Base-by-base conservation (phyloP, 495 filamentous ascomycete genomes). In the Trichocladium antarcticum region DNA sequence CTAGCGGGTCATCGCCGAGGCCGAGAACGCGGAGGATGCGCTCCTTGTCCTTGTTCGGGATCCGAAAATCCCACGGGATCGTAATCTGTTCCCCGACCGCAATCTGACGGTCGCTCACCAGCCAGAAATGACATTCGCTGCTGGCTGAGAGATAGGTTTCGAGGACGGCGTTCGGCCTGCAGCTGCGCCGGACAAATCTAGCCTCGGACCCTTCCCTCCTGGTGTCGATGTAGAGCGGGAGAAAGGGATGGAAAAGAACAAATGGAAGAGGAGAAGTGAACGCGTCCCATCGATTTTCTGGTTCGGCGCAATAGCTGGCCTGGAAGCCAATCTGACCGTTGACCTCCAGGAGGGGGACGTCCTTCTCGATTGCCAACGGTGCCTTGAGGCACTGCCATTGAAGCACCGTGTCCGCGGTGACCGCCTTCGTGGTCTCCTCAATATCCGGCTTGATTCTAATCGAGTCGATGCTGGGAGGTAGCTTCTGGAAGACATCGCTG, bases 151-250 rank as follows among this genome's bases (percentile, higher is more conserved):
- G 76, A 53, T 84, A 82, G 0, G 87, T 89, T 49, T 86, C 87
- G 64, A 98, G 73, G 6, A 68, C 69, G 19, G 89, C 73, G 57
- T 96, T 98, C 2, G 92, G 85, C 42, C 74, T 78, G 64, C 92
- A 98, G 57, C 92, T 96, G 41, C 90, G 77, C 31, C 92, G 78
- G 16, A 88, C 77, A 60, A 88, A 96, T 24, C 92, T 83, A 40
- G 89, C 79, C 14, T 78, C 70, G 14, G 84, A 93, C 12, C 90
- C 92, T 69, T 89, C 85, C 50, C 74, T 74, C 24, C 92, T 78
- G 5, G 86, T 86, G 63, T 98, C 92, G 52, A 98, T 89, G 68
- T 88, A 95, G 12, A 98, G 75, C 0, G 90, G 85, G 15, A 90
- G 76, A 39, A 77, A 73, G 6, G 83, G 82, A 57, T 87, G 85